Base-by-base conservation (phyloP, 257 asterid genomes). In the Gentiana straminea region DNA sequence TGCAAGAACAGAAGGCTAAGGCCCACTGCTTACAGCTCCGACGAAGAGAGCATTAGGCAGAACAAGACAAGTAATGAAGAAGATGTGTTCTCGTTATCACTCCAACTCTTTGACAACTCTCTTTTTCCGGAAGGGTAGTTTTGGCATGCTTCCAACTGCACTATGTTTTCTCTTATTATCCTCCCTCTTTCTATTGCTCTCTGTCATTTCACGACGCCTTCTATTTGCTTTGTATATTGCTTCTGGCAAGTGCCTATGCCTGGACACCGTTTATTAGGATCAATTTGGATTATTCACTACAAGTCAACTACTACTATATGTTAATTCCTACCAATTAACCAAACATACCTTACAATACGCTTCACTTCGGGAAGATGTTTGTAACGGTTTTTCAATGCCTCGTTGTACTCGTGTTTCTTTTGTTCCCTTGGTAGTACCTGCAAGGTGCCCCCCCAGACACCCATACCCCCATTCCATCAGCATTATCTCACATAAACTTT, bases 341-440 rank as follows among this genome's bases (percentile, higher is more conserved):
- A 24, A 24, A 51, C 49, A 61, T 81, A 84, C 96, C 98, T 87
- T 82, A 74, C 86, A 58, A 91, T 91, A 63, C 96, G 96, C 66
- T 81, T 87, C 65, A 87, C 75, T 70, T 83, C 98, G 8, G 81
- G 75, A 64, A 91, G 98, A 81, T 91, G 95, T 73, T 83, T 91
- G 82, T 81, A 91, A 57, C 96, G 95, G 51, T 81, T 87, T 81
- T 78, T 87, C 61, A 87, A 84, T 47, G 98, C 90, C 68, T 79
- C 94, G 63, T 66, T 54, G 59, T 91, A 91, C 57, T 91, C 94
- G 8, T 91, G 98, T 39, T 74, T 83, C 66, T 72, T 91, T 58
- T 80, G 85, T 73, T 91, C 98, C 73, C 98, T 84, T 1, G 98
- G 98, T 77, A 87, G 75, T 70, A 91, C 66, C 96, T 91, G 81